These are phyloP conservation scores for Chondrus crispus DNA, from an alignment of 23 red algal genomes.

Conservation along the genomic window DNA sequence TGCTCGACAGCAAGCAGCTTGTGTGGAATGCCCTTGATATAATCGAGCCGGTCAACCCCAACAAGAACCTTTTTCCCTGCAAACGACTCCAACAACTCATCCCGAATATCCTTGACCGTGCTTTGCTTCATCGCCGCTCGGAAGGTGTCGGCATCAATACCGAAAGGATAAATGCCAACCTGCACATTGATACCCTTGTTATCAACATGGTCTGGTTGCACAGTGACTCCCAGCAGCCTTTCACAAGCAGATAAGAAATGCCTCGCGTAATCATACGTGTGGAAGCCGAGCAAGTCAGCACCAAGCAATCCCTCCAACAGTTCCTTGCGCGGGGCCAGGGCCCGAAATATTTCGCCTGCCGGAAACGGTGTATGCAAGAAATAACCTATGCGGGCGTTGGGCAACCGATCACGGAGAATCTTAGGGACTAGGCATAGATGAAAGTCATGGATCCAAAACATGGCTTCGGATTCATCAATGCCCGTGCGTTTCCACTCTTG, in stretches of 20 bases:
- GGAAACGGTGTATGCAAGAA: conserved; percentile 95
- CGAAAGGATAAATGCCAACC: conserved; percentile 91
- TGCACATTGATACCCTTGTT: conserved; percentile 75
- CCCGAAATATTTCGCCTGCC: conserved; percentile 86
- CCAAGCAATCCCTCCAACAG: conserved; percentile 90
- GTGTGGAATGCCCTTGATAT: conserved; percentile 84
- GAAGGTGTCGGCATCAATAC: conserved; percentile 87
- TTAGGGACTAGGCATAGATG: conserved; percentile 86
- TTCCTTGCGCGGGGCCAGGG: conserved; percentile 75
- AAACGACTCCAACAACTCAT: conserved; percentile 58
- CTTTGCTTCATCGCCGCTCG: conserved; percentile 65
- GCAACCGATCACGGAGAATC: conserved; percentile 74
- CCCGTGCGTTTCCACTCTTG: conserved; percentile 52
- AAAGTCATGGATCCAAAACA: conserved; percentile 98
- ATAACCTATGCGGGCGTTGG: conserved; percentile 82
- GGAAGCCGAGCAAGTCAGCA: conserved; percentile 90
- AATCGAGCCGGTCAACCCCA: conserved; percentile 92
- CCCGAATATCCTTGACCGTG: conserved; percentile 61
- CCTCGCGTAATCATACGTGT: conserved; percentile 93
- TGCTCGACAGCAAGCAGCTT: conserved; percentile 92
- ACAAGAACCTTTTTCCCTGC: conserved; percentile 79
- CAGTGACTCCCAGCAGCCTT: conserved; percentile 70
- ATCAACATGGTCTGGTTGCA: conserved; percentile 80
- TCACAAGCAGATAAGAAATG: conserved; percentile 89
- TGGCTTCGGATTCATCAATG: conserved; percentile 56